A percentile compares a stretch with the other conserved stretches of the same genome.
Evolutionary conservation across 129 eudicot genomes (phyloP).

Genomic region (Cynara cardunculus): DNA sequence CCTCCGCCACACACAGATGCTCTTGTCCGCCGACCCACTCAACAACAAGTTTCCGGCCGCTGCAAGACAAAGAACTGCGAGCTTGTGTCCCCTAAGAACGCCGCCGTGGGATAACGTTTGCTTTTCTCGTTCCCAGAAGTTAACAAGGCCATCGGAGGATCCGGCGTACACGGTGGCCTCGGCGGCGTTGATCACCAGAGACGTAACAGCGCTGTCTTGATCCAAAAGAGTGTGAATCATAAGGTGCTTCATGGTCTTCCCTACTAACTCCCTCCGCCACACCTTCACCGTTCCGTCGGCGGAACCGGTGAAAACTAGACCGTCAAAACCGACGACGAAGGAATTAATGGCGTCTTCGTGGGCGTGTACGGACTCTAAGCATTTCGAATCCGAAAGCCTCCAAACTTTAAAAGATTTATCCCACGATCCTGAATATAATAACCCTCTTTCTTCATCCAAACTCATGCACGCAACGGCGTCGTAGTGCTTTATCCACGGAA

Average conservation of each 20-base stretch:
- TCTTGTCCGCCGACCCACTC: constrained; percentile 85
- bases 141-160: constrained; percentile 61
- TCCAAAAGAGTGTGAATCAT: constrained; percentile 44
- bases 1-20: constrained; percentile 76
- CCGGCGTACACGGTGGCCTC: constrained; percentile 48
- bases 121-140: constrained; percentile 60
- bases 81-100: constrained; percentile 65
- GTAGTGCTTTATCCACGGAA: constrained; percentile 72
- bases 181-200: constrained; percentile 36
- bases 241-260: constrained; percentile 37
- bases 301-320: constrained; percentile 76
- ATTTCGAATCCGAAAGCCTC: constrained; percentile 74
- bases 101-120: constrained; percentile 54
- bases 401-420: constrained; percentile 78
- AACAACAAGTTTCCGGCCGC: constrained; percentile 53
- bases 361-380: constrained; percentile 68
- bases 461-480: constrained; percentile 79
- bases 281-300: constrained; percentile 93
- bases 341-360: constrained; percentile 85
- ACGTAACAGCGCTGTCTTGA: constrained; percentile 68
- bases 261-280: constrained; percentile 76
- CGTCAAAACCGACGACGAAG: constrained; percentile 46
- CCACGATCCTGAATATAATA: constrained; percentile 91
- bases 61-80: constrained; percentile 75
- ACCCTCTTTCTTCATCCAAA: constrained; percentile 49